Evolutionary conservation across 495 filamentous ascomycete genomes (phyloP).

Genomic region (Lophiotrema nucula): DNA sequence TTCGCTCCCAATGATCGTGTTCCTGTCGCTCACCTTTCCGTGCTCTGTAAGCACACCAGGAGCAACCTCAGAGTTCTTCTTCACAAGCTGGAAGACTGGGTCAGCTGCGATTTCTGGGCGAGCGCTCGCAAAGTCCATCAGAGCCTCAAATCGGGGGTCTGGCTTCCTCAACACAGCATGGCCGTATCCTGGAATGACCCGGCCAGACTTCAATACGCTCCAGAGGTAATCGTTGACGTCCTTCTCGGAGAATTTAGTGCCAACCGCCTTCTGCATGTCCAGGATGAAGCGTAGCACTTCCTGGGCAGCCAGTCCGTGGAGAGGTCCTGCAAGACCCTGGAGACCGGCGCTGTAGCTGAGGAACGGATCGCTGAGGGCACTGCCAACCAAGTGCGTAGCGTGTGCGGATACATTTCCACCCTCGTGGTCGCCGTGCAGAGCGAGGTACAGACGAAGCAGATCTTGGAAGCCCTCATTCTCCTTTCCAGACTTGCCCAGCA

Average conservation of each 20-base stretch:
- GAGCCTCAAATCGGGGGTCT: slow-evolving; percentile 90
- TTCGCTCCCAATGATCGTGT: too few species aligned
- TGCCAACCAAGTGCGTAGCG: slow-evolving; percentile 96
- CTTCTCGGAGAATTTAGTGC: slow-evolving; percentile 69
- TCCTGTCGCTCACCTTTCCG: slow-evolving; percentile 60
- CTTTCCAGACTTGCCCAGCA: slow-evolving; percentile 85
- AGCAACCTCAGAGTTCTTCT: slow-evolving; percentile 77
- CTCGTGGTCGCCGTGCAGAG: slow-evolving; percentile 96
- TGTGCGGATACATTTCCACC: slow-evolving; percentile 97
- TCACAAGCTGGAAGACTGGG: slow-evolving; percentile 90
- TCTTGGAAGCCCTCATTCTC: slow-evolving; percentile 94
- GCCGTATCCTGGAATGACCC: slow-evolving; percentile 95
- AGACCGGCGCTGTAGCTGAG: slow-evolving; percentile 94
- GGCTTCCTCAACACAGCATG: slow-evolving; percentile 97
- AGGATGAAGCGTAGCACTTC: slow-evolving; percentile 95
- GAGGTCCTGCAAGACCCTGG: slow-evolving; percentile 88
- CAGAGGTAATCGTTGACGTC: slow-evolving; percentile 88
- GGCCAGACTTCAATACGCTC: slow-evolving; percentile 87
- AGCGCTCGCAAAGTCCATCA: slow-evolving; percentile 90
- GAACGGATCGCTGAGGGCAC: slow-evolving; percentile 90
- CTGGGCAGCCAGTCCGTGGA: slow-evolving; percentile 94
- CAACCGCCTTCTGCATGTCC: slow-evolving; percentile 88
- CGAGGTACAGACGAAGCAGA: slow-evolving; percentile 86
- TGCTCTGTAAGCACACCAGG: slow-evolving; percentile 87
- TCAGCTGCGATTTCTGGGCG: slow-evolving; percentile 81